These are phyloP conservation scores for Daucus carota DNA, from an alignment of 129 eudicot species.

Conservation along the genomic window DNA sequence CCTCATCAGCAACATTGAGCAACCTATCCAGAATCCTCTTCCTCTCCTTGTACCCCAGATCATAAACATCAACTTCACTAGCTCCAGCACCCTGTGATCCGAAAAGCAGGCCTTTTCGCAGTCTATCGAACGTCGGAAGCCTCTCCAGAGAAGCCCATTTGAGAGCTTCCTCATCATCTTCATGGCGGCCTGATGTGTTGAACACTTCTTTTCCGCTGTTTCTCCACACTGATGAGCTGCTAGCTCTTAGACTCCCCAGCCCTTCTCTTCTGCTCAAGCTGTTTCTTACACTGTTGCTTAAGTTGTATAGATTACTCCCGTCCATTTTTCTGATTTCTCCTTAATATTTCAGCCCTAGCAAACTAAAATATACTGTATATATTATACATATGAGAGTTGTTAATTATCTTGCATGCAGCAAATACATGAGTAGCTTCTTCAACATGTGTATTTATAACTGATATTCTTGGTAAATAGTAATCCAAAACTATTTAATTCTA, in stretches of 20 bases:
- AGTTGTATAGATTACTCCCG: not conserved
- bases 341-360: not conserved
- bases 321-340: not conserved
- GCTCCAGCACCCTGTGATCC: conserved; percentile 46
- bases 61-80: conserved; percentile 41
- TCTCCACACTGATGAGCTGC: conserved; percentile 48
- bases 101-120: conserved; percentile 54
- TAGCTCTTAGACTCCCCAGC: conserved; percentile 36
- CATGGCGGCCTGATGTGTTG: conserved; percentile 37
- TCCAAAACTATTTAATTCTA: no score
- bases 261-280: not conserved
- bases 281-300: conserved; percentile 7
- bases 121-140: conserved; percentile 68
- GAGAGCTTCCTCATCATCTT: conserved; percentile 80
- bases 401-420: no score
- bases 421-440: no score
- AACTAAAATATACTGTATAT: no score
- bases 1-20: conserved; percentile 57
- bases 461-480: no score
- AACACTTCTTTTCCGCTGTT: conserved; percentile 41
- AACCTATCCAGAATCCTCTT: conserved; percentile 50
- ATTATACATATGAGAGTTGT: no score
- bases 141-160: conserved; percentile 87
- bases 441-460: no score
- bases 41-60: conserved; percentile 48